Base-by-base conservation (phyloP, 345 rosid species). In the Euclidium syriacum region DNA sequence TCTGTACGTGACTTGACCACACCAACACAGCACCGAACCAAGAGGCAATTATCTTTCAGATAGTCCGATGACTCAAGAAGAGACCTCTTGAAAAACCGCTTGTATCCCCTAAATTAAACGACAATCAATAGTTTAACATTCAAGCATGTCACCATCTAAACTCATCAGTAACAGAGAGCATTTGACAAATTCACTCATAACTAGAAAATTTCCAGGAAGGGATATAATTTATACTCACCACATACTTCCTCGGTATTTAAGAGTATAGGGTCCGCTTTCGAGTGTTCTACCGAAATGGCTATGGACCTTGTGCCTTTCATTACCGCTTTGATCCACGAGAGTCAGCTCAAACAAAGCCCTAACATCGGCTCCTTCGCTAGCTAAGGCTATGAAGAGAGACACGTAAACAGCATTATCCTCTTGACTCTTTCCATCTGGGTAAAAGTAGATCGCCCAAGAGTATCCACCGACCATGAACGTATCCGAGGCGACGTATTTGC, bases 161-260 rank as follows among this genome's bases (percentile, higher is more conserved):
- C 20, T 34, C 10, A 63, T 11, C 16, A 46, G 10, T 16, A 46
- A 3, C 25, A 41, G 44, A 67, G 52, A 25, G 14, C 55, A 30
- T 41, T 15, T 40, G 52, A 0, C 25, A 7, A 55, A 34, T 18
- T 34, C 24, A 54, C 44, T 42, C 29, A 29, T 4, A 43, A 30
- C 29, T 38, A 2, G 5, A 22, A 25, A 26, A 5, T 15, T 15
- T 16, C 32, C 20, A 49, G 34, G 27, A 50, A 49, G 24, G 46
- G 52, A 23, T 5, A 15, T 1, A 17, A 9, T 4, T 11, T 12
- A n/a, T n/a, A 71, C 89, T 76, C 52, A 87, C 95, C 95, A 87
- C 95, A 87, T 85, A 56, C 91, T 85, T 33, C 95, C 91, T 6
- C 95, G 68, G 60, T 85, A 83, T 35, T 83, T 87, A 3, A 87